A percentile compares a stretch with the other conserved stretches of the same genome.
Evolutionary conservation across 768 basidiomycete genomes (phyloP).

Genomic region (Russula lepida): DNA sequence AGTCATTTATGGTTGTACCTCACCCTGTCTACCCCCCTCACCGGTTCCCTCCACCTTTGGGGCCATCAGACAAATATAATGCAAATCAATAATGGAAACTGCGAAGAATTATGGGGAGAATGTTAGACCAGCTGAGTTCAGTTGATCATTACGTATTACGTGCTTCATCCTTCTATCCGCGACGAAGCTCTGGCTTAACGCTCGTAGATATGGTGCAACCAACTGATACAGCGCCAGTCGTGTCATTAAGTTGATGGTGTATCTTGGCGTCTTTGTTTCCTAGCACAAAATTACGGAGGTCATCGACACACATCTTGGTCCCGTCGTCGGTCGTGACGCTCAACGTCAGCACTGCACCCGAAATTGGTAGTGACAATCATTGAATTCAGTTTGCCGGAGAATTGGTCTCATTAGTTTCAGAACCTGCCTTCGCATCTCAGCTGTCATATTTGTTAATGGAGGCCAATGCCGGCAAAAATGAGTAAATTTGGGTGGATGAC

Average conservation of each 20-base stretch:
- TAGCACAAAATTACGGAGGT: background rate
- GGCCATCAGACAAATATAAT: background rate
- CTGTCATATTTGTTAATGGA: slow-evolving; percentile 3
- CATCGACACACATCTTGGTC: background rate
- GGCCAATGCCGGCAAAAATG: slow-evolving; percentile 12
- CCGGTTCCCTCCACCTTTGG: background rate
- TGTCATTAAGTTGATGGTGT: background rate
- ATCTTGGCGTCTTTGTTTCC: background rate
- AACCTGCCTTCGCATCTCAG: slow-evolving; percentile 8
- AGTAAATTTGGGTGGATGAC: slow-evolving; percentile 1
- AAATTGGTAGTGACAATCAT: slow-evolving; percentile 17
- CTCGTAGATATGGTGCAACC: background rate
- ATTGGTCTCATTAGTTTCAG: slow-evolving; percentile 1
- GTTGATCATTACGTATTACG: slow-evolving; percentile 3
- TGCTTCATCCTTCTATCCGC: background rate
- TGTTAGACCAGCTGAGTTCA: background rate
- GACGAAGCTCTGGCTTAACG: slow-evolving; percentile 16
- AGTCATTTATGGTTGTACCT: background rate
- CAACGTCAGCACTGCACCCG: slow-evolving; percentile 13
- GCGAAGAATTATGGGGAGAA: background rate
- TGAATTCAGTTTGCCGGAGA: slow-evolving; percentile 20
- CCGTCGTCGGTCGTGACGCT: background rate
- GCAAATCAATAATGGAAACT: background rate
- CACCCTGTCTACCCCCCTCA: background rate
- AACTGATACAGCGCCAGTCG: background rate